Percentiles rank a stretch among this genome's conserved stretches.
Conservation (phyloP, 1,284 basidiomycete species). For the Puccinia novopanici region DNA sequence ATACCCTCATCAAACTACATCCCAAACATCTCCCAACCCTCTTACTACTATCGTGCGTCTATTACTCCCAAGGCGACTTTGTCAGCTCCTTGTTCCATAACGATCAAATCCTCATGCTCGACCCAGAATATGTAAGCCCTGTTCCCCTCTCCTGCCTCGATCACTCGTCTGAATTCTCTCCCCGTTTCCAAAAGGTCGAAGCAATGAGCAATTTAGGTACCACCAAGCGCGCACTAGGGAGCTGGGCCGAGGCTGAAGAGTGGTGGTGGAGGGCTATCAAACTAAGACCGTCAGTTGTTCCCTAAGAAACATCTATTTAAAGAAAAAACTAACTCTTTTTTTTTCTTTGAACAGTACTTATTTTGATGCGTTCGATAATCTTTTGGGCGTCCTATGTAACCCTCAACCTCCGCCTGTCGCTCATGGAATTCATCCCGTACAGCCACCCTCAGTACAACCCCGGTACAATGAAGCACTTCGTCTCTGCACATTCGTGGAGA, state of each 20-base stretch:
- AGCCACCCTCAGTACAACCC: constrained; percentile 61
- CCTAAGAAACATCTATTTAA: background rate
- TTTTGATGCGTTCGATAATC: constrained; percentile 62
- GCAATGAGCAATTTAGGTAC: constrained; percentile 66
- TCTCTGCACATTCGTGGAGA: constrained; percentile 52
- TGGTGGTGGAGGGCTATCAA: constrained; percentile 64
- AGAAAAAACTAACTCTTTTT: background rate
- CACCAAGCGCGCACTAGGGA: constrained; percentile 61
- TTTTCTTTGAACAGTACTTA: constrained; percentile 52
- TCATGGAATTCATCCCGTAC: constrained; percentile 56
- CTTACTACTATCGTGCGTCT: constrained; percentile 60
- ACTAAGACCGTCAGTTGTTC: constrained; percentile 57
- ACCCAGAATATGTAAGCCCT: constrained; percentile 61
- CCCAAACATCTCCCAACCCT: constrained; percentile 59
- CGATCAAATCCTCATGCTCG: constrained; percentile 47
- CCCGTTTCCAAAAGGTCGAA: constrained; percentile 58
- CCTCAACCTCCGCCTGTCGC: constrained; percentile 50
- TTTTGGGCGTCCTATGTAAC: constrained; percentile 61
- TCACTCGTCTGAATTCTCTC: background rate
- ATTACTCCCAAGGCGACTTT: constrained; percentile 58
- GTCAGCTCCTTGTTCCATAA: constrained; percentile 49
- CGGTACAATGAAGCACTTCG: constrained; percentile 54
- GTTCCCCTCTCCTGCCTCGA: background rate
- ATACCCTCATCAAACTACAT: constrained; percentile 57
- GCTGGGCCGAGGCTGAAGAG: constrained; percentile 60